phyloP scores from a whole-genome alignment of 306 rosid genomes.

The Cicer arietinum region DNA sequence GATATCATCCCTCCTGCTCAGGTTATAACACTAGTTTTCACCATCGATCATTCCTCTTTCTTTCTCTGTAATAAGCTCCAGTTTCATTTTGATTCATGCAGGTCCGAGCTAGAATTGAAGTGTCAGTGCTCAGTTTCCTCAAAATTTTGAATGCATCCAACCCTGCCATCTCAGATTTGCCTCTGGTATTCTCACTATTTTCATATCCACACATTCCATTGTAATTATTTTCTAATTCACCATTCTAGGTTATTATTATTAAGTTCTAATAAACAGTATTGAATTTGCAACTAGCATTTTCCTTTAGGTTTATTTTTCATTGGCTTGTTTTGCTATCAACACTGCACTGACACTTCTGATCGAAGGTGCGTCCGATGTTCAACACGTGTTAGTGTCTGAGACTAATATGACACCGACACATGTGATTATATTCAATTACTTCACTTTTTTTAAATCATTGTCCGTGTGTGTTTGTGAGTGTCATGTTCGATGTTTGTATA shows the following conservation, averaged over 20 bases:
- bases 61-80: background rate
- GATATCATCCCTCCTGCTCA: constrained; percentile 69
- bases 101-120: constrained; percentile 88
- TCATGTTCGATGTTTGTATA: no score
- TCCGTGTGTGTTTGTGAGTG: no score
- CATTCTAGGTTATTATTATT: background rate
- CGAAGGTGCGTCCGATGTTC: no score
- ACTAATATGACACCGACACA: no score
- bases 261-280: background rate
- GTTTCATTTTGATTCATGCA: constrained; percentile 39
- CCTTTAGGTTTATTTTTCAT: background rate
- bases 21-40: constrained; percentile 43
- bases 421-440: no score
- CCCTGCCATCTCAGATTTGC: constrained; percentile 83
- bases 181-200: constrained; percentile 56
- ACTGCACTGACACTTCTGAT: no score
- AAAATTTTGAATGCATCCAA: constrained; percentile 64
- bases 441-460: no score
- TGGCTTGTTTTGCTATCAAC: background rate
- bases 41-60: background rate
- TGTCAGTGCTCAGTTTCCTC: constrained; percentile 84
- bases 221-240: background rate
- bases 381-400: no score
- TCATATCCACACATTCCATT: background rate
- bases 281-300: background rate